Conservation (phyloP, 129 eudicot genomes). For the Oenanthe sinensis region DNA sequence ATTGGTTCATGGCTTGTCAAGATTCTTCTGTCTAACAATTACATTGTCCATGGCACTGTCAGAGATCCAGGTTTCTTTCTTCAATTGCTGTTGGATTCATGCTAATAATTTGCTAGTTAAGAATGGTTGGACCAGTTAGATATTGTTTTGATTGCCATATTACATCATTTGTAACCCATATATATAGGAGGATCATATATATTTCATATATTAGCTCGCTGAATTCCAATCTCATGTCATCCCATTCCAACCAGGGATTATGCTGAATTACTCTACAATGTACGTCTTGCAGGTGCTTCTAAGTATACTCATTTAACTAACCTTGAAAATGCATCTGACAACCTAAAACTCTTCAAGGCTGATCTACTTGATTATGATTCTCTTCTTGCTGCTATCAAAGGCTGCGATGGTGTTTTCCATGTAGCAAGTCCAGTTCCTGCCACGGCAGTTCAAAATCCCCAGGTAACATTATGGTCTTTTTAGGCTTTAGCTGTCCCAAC, state of each 20-base stretch:
- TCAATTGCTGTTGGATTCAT: not conserved
- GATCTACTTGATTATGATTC: constrained; percentile 69
- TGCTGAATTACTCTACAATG: not conserved
- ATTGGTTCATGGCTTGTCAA: constrained; percentile 71
- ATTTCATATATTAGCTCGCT: too few relatives aligned
- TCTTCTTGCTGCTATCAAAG: constrained; percentile 43
- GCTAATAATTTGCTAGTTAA: not conserved
- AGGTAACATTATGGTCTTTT: constrained; percentile 25
- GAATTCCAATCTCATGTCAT: not conserved
- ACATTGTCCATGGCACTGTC: constrained; percentile 63
- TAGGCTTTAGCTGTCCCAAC: not conserved
- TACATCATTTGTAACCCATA: not conserved
- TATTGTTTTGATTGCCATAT: not conserved
- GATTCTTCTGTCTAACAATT: constrained; percentile 44
- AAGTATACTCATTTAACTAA: constrained; percentile 54
- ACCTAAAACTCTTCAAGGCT: constrained; percentile 62
- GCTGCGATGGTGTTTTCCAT: constrained; percentile 79
- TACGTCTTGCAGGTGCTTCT: constrained; percentile 34
- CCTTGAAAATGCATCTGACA: constrained; percentile 56
- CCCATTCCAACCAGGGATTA: not conserved
- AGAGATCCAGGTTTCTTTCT: constrained; percentile 52
- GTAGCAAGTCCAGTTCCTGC: constrained; percentile 81
- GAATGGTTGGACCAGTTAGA: not conserved
- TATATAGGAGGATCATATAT: too few relatives aligned
- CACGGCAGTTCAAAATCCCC: constrained; percentile 60